Conservation (phyloP, 139 green algal species). For the Dunaliella primolecta region DNA sequence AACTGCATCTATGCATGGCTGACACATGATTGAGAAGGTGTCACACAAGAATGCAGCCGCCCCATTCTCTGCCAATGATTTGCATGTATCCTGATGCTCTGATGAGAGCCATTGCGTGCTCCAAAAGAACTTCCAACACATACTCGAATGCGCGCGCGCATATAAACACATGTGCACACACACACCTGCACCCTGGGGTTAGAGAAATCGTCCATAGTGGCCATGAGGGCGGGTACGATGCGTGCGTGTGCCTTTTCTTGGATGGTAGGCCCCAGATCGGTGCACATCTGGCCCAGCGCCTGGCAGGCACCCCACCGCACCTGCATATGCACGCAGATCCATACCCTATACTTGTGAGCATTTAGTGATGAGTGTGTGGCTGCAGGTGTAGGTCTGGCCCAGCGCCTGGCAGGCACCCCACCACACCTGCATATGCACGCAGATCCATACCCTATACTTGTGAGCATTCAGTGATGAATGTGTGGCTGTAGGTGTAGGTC, state of each 20-base stretch:
- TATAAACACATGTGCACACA: neutral
- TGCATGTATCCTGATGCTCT: too few relatives aligned
- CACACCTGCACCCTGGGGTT: conserved; percentile 77
- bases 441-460: neutral
- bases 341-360: neutral
- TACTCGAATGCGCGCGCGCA: neutral
- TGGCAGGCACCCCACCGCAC: conserved; percentile 97
- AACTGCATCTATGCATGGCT: too few relatives aligned
- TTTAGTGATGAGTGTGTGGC: neutral
- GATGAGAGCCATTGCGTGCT: too few relatives aligned
- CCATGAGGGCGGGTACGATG: conserved; percentile 75
- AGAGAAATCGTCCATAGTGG: conserved; percentile 83
- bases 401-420: conserved; percentile 97
- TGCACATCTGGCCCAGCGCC: conserved; percentile 97
- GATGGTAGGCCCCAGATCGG: conserved; percentile 93
- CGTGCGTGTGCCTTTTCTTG: conserved; percentile 60
- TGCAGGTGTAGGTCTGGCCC: conserved; percentile 91
- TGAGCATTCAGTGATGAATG: neutral
- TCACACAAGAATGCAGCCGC: too few relatives aligned
- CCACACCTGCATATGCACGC: conserved; percentile 62
- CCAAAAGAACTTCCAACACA: too few relatives aligned
- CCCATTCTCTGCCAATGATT: too few relatives aligned
- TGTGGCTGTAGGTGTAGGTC: conserved; percentile 76
- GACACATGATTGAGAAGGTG: too few relatives aligned
- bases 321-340: conserved; percentile 26